Evolutionary conservation across 169 alveolate genomes (phyloP).

Genomic region (Plasmodium ovale): DNA sequence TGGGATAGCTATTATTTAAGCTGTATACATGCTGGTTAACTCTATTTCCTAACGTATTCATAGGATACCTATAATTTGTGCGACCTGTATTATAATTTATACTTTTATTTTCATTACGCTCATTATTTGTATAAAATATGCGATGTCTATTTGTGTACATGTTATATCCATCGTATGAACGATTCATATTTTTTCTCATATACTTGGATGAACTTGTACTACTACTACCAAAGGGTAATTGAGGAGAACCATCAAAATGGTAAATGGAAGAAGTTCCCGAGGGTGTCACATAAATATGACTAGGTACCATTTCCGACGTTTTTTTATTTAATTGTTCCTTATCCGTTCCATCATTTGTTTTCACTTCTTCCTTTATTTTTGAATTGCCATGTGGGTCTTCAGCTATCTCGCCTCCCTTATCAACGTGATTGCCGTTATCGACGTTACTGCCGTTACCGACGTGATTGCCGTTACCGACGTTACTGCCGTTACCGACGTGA

Average conservation of each 20-base stretch:
- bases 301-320: background rate
- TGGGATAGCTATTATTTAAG: background rate
- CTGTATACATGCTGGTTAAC: constrained; percentile 15
- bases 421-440: no score
- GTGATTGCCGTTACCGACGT: no score
- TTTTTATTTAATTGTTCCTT: constrained; percentile 2
- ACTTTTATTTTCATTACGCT: background rate
- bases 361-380: no score
- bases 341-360: no score
- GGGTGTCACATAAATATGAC: background rate
- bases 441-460: no score
- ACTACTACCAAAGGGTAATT: background rate
- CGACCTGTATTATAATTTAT: background rate
- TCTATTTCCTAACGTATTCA: constrained; percentile 13
- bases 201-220: background rate
- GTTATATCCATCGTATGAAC: no score
- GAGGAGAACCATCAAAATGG: constrained; percentile 6
- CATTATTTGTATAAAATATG: no score
- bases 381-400: no score
- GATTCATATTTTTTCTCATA: no score
- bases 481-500: no score
- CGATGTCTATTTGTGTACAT: no score
- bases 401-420: no score
- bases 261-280: background rate
- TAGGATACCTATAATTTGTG: background rate